phyloP scores from a whole-genome alignment of 805 yeast genomes.

The Grigorovia humatica region DNA sequence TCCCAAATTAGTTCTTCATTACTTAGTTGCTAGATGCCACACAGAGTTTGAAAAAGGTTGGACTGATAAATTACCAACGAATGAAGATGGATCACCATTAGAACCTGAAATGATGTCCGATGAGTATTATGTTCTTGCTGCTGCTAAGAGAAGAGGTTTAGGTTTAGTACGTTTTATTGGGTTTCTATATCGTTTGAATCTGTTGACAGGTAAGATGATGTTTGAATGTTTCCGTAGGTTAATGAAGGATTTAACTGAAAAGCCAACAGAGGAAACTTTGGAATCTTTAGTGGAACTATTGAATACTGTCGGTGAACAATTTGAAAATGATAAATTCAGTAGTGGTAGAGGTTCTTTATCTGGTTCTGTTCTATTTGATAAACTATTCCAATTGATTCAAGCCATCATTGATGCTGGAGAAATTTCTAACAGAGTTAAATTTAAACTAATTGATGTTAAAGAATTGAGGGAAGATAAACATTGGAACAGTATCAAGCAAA shows the following conservation, averaged over 20 bases:
- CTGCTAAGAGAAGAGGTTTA: constrained; percentile 94
- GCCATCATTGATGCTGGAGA: constrained; percentile 42
- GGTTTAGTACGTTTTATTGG: constrained; percentile 95
- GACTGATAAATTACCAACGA: constrained; percentile 74
- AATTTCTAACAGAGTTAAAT: constrained; percentile 69
- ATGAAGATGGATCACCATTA: constrained; percentile 68
- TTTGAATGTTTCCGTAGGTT: constrained; percentile 57
- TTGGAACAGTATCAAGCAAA: constrained; percentile 58
- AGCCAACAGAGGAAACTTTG: constrained; percentile 82
- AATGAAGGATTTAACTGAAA: constrained; percentile 39
- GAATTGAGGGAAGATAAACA: constrained; percentile 54
- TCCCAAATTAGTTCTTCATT: constrained; percentile 66
- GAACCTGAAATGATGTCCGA: constrained; percentile 88
- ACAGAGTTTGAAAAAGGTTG: constrained; percentile 91
- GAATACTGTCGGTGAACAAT: constrained; percentile 71
- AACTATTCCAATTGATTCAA: constrained; percentile 47
- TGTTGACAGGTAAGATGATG: constrained; percentile 70
- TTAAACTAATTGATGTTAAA: constrained; percentile 78
- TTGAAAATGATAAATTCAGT: constrained; percentile 36
- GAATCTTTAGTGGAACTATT: constrained; percentile 82
- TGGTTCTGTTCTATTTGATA: constrained; percentile 42
- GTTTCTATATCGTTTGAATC: constrained; percentile 69
- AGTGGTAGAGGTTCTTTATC: constrained; percentile 28
- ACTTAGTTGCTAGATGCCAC: constrained; percentile 80
- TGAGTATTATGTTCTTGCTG: constrained; percentile 80